A percentile compares a stretch with the other conserved stretches of the same genome.
These are phyloP conservation scores for Rhizopogon roseolus DNA, from an alignment of 768 basidiomycete genomes.

Conservation along the genomic window DNA sequence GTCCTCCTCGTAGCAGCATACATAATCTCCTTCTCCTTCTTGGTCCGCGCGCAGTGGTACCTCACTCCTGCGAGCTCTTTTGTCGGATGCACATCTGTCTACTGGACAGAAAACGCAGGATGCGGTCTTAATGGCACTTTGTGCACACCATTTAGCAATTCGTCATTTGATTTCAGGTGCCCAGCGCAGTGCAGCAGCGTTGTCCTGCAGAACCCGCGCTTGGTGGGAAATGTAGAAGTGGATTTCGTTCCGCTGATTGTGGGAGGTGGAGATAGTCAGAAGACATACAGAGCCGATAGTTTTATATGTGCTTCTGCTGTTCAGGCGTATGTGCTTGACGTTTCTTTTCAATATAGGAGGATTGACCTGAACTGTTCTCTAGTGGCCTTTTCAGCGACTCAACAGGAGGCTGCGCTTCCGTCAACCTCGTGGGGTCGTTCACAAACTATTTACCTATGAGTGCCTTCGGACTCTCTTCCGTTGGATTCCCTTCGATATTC, in stretches of 20 bases:
- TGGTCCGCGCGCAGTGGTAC: conserved; percentile 69
- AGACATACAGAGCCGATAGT: conserved; percentile 78
- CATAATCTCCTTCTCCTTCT: conserved; percentile 69
- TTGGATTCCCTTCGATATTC: conserved; percentile 72
- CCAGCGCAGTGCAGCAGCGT: conserved; percentile 65
- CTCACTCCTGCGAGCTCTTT: conserved; percentile 59
- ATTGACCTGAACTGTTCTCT: conserved; percentile 7
- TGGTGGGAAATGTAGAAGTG: conserved; percentile 62
- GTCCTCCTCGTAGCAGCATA: conserved; percentile 52
- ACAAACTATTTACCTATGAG: conserved; percentile 58
- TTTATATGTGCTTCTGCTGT: conserved; percentile 84
- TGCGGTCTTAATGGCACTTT: conserved; percentile 68
- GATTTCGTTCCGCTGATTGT: conserved; percentile 73
- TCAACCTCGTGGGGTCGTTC: conserved; percentile 69
- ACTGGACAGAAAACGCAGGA: conserved; percentile 62
- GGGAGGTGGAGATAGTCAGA: conserved; percentile 72
- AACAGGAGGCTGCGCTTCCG: conserved; percentile 72
- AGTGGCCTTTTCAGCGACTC: conserved; percentile 63
- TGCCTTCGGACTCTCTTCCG: conserved; percentile 60
- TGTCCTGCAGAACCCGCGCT: conserved; percentile 66
- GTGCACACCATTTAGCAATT: conserved; percentile 62
- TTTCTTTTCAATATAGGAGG: conserved; percentile 1
- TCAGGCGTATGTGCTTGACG: conserved; percentile 55
- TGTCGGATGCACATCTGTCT: conserved; percentile 64
- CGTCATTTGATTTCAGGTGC: conserved; percentile 72